Conservation (phyloP, 306 rosid species). For the Dalbergia oliveri region DNA sequence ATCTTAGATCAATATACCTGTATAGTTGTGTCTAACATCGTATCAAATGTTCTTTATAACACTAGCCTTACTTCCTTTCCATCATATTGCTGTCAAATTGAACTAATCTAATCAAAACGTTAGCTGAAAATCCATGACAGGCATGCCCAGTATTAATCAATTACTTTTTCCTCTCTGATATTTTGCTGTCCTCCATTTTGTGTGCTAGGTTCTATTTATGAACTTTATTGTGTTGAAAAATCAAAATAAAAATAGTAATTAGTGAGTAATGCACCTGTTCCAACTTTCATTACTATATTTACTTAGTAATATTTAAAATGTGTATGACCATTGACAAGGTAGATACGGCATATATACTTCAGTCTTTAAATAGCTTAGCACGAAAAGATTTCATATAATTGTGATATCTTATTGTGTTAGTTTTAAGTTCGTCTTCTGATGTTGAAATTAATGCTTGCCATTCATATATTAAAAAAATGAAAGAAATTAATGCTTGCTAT, state of each 20-base stretch:
- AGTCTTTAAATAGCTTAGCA: background rate
- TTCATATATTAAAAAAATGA: no score
- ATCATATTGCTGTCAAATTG: slow-evolving; percentile 24
- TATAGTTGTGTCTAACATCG: slow-evolving; percentile 14
- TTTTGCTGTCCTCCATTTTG: background rate
- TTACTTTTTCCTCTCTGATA: slow-evolving; percentile 20
- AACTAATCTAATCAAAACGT: background rate
- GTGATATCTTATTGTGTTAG: background rate
- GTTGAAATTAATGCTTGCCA: background rate
- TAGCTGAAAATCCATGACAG: slow-evolving; percentile 10
- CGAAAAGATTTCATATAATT: background rate
- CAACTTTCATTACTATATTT: no score
- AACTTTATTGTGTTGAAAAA: slow-evolving; percentile 24
- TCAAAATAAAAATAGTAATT: no score
- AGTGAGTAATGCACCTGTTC: background rate
- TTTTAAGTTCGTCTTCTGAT: background rate
- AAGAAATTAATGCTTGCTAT: no score
- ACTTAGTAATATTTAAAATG: no score
- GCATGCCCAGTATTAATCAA: background rate
- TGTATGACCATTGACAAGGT: background rate
- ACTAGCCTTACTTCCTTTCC: slow-evolving; percentile 11
- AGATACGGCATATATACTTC: background rate
- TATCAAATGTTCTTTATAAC: slow-evolving; percentile 22
- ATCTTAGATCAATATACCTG: slow-evolving; percentile 7
- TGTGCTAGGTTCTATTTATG: background rate